phyloP scores from a whole-genome alignment of 2,329 filamentous ascomycete genomes.

The Fusarium solani-melongenae region DNA sequence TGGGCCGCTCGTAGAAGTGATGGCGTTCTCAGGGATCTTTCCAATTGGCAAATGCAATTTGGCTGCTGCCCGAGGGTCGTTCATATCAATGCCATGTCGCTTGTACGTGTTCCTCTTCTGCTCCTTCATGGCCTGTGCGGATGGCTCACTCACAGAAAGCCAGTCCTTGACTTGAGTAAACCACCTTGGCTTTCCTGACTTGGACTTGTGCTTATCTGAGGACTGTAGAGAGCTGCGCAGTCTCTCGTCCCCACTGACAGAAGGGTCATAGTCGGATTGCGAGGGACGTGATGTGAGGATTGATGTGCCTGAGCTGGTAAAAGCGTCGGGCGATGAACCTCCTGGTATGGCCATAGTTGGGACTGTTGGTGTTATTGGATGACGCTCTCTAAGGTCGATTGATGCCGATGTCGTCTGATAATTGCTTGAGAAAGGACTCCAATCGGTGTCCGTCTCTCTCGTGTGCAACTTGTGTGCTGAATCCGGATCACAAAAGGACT shows the following conservation, averaged over 20 bases:
- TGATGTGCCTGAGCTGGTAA: slow-evolving; percentile 18
- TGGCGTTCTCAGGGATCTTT: slow-evolving; percentile 57
- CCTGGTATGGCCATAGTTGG: slow-evolving; percentile 18
- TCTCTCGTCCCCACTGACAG: slow-evolving; percentile 34
- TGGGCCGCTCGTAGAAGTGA: slow-evolving; percentile 58
- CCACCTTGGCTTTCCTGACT: slow-evolving; percentile 50
- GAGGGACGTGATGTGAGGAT: slow-evolving; percentile 28
- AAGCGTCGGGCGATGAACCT: slow-evolving; percentile 10
- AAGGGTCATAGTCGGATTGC: slow-evolving; percentile 39
- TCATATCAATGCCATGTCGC: slow-evolving; percentile 56
- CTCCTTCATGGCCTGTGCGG: slow-evolving; percentile 59
- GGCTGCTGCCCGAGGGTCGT: slow-evolving; percentile 56
- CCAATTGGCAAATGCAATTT: slow-evolving; percentile 60
- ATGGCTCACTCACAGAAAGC: slow-evolving; percentile 62
- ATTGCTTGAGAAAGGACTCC: neutral
- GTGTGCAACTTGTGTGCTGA: neutral
- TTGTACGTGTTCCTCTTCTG: slow-evolving; percentile 57
- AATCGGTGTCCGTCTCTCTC: neutral
- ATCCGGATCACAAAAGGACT: neutral
- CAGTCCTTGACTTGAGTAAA: slow-evolving; percentile 59
- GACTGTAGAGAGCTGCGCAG: slow-evolving; percentile 18
- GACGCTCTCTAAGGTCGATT: neutral
- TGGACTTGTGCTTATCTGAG: slow-evolving; percentile 36
- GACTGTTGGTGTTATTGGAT: neutral
- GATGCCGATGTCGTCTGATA: neutral